Base-by-base conservation (phyloP, 371 early-diverging fungal genomes). In the Rhizopus stolonifer region DNA sequence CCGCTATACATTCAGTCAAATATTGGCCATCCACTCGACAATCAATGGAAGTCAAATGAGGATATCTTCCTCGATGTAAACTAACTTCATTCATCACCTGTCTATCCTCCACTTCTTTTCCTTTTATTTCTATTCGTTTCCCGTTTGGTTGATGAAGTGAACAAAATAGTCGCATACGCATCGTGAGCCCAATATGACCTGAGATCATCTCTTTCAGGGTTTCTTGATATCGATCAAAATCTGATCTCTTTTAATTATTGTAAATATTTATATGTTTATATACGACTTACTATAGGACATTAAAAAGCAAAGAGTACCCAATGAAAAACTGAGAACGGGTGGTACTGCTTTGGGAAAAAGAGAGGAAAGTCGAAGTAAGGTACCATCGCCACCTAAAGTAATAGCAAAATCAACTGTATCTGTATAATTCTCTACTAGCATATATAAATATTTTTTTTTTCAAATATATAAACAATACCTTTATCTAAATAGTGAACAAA, bases 321-420 rank as follows among this genome's bases (percentile, higher is more conserved):
- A 72, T 8, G 93, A 91, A 58, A 97, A 94, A 8, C 94, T 89
- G 21, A 96, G 64, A 6, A 97, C 84, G 1, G 98, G 96, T 9
- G 98, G 98, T 4, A 87, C 89, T 3, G 78, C 72, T 19, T 76
- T 70, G 22, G 83, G 85, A 64, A 95, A 96, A 19, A 95, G 65
- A 3, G 90, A 90, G 0, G 94, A 87, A 1, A 92, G 77, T 60
- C 92, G 93, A 40, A 98, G 81, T 33, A 98, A 86, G 2, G 98
- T 97, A 11, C 98, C 98, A 69, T 98, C 98, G 24, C 98, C 98
- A 26, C 98, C 98, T 13, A 97, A 69, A 2, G 96, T 93, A 15
- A 98, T 82, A 29, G 94, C 90, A 62, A 94, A 85, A 65, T 96
- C 96, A 0, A 89, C 79, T 1, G 74, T 70, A 10, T 83, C 67